These are phyloP conservation scores for Narthecium ossifragum DNA, from an alignment of 106 monocot species.

Conservation along the genomic window DNA sequence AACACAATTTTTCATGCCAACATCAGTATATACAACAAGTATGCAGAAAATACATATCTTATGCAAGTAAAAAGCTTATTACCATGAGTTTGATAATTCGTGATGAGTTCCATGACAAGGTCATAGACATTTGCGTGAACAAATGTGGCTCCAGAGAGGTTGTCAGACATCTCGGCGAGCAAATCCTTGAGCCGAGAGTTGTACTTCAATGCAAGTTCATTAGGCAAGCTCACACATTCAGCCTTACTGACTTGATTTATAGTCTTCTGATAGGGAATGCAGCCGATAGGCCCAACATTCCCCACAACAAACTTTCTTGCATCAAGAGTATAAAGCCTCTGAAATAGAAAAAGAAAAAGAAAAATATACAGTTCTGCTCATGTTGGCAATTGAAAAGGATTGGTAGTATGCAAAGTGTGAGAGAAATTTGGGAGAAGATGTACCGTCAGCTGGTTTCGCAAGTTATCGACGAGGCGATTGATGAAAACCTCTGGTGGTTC, in stretches of 20 bases:
- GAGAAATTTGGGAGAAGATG: background rate
- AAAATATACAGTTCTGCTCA: background rate
- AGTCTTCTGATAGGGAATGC: slow-evolving; percentile 88
- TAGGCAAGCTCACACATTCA: slow-evolving; percentile 64
- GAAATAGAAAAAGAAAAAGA: background rate
- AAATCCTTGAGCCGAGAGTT: slow-evolving; percentile 49
- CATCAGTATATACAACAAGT: background rate
- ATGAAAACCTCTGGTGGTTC: slow-evolving; percentile 29
- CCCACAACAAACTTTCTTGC: slow-evolving; percentile 77
- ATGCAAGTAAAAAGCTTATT: background rate
- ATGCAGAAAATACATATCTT: background rate
- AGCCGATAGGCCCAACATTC: slow-evolving; percentile 82
- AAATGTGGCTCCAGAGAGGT: slow-evolving; percentile 68
- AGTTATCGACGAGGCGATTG: slow-evolving; percentile 18
- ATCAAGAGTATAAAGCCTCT: slow-evolving; percentile 73
- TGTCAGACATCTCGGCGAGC: slow-evolving; percentile 48
- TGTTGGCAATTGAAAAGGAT: background rate
- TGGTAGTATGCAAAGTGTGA: background rate
- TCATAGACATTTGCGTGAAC: slow-evolving; percentile 82
- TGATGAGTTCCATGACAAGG: slow-evolving; percentile 63
- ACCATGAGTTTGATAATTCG: slow-evolving; percentile 59
- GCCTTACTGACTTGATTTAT: slow-evolving; percentile 37
- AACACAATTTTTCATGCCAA: background rate
- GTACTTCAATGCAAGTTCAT: slow-evolving; percentile 58
- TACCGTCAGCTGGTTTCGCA: slow-evolving; percentile 19